Evolutionary conservation across 305 asterid genomes (phyloP), one percentile per base, ranked within the genome.

Genomic region (Solanum hybrid): DNA sequence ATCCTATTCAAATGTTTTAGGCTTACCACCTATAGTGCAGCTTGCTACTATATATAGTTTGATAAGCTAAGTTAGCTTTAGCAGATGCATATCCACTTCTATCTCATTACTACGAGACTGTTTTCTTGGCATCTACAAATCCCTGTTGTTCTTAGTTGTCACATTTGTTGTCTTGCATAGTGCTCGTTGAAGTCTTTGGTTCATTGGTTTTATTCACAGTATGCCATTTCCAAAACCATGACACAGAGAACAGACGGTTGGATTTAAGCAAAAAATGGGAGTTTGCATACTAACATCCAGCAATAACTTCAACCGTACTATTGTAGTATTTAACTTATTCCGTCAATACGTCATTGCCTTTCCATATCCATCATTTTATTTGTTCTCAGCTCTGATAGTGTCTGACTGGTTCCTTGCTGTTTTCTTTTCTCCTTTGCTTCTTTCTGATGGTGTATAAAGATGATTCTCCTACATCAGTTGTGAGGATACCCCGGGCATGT

Each of bases 401-500:
- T 85, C 40, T 85, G 76, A 85, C 46, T 24, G 1, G 3, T 20
- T 85, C 46, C 22, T 11, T 85, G 22, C 24, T 51, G 40, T 75
- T 84, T 51, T 75, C 40, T 75, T 84, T 5, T 34, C 12, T 71
- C 20, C 77, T 51, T 28, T 75, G 46, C 9, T 39, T 9, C 67
- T 8, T 28, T 86, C 92, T 82, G 86, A 86, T 79, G 71, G 87
- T 57, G 81, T 91, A 83, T 89, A 91, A 83, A 96, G 99, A 96
- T 57, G 95, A 95, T 88, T 92, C 97, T 24, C 95, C 96, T 18
- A 92, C 92, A 89, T 91, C 95, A n/a, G 90, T 94, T 76, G 97
- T 91, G 86, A 92, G 96, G 89, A 40, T 95, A 86, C 96, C 95
- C 86, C 89, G 89, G 36, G 46, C 94, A 12, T 88, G 91, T 89